Evolutionary conservation across 768 basidiomycete species (phyloP), one percentile per base, ranked within the genome.

Genomic region (Hydnomerulius pinastri): DNA sequence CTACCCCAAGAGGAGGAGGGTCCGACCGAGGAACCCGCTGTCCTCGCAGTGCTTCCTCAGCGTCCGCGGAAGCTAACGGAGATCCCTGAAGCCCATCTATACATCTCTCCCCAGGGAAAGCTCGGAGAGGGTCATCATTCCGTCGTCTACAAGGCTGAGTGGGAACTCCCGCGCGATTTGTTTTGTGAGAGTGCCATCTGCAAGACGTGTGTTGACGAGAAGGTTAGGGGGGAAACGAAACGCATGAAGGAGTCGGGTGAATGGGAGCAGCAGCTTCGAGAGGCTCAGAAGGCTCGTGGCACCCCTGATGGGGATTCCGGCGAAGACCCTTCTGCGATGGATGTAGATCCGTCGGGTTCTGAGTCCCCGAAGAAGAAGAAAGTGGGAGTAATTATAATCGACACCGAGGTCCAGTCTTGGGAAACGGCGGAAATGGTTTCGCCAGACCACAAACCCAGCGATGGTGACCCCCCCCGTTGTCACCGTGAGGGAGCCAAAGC

Each of bases 71-170:
- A 48, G 25, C 54, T 18, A 38, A 59, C 27, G 46, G 58, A 36
- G 46, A 65, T 58, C 6, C 63, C 61, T 15, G 76, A 73, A 48
- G 80, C 75, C 4, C 79, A 82, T 59, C 68, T 83, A 1, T 78
- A 80, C 47, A 56, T 84, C 48, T 70, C 71, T 3, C 70, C 72
- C 0, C 35, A 37, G 2, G 55, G 71, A 23, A 39, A 17, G 17
- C 53, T 73, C 6, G 83, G 81, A 1, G 2, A 7, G 2, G 82
- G 83, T 0, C 56, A 79, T 59, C 83, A 85, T 55, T 83, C 83
- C 0, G 43, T 61, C 29, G 77, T 80, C 1, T 76, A 78, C 48
- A 56, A 67, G 38, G 80, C 75, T 5, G 76, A 80, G 41, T 74
- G 76, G 62, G 78, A 79, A 32, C 60, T 84, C 10, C 81, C 82